phyloP scores from a whole-genome alignment of 441 rosid genomes.

The Euphorbia celastroides region DNA sequence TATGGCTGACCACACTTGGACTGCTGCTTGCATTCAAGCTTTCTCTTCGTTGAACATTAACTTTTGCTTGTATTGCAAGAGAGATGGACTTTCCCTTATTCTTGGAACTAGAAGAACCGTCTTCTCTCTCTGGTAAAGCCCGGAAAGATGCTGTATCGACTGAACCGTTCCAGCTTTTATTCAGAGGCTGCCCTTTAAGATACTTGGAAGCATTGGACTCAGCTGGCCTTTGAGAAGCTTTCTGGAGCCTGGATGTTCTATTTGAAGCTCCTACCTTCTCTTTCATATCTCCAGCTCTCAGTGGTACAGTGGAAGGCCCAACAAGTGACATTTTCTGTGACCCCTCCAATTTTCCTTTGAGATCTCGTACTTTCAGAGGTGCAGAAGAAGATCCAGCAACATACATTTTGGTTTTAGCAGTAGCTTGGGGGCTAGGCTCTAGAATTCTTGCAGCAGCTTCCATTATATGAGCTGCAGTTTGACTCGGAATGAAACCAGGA shows the following conservation, averaged over 20 bases:
- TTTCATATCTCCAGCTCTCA: conserved; percentile 42
- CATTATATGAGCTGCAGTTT: conserved; percentile 89
- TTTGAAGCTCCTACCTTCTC: conserved; percentile 49
- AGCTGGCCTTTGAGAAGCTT: conserved; percentile 38
- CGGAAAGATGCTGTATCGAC: conserved; percentile 35
- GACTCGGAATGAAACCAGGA: conserved; percentile 72
- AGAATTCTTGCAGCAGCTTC: conserved; percentile 93
- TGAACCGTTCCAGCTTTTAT: conserved; percentile 65
- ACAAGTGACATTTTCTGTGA: conserved; percentile 39
- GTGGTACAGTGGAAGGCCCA: conserved; percentile 35
- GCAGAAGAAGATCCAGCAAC: conserved; percentile 52
- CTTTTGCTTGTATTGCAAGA: conserved; percentile 89
- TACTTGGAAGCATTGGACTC: conserved; percentile 51
- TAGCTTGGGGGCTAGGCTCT: conserved; percentile 48
- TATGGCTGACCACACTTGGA: conserved; percentile 35
- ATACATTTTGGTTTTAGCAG: conserved; percentile 45
- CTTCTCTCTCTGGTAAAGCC: conserved; percentile 36
- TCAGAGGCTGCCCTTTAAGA: conserved; percentile 61
- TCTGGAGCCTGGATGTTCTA: conserved; percentile 39
- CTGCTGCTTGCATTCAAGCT: conserved; percentile 42
- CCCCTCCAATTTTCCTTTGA: conserved; percentile 64
- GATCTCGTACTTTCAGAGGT: conserved; percentile 59
- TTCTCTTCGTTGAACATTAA: conserved; percentile 76
- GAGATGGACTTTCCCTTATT: conserved; percentile 65
- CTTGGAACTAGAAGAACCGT: conserved; percentile 34